Evolutionary conservation across 208 protist species (phyloP).

Genomic region (Crithidia brevicula): DNA sequence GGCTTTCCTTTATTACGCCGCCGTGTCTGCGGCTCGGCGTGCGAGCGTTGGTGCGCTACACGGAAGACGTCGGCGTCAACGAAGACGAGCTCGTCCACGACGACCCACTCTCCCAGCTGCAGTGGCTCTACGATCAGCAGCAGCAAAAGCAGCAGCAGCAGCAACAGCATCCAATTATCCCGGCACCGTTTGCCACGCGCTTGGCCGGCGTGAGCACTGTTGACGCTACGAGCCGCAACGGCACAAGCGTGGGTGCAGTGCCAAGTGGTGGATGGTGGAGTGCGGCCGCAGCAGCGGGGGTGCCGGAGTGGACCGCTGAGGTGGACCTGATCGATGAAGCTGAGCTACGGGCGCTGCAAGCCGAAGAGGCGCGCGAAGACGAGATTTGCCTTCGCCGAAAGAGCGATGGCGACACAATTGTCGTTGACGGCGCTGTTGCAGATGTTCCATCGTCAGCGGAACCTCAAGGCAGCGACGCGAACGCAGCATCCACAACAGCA

Average conservation of each 20-base stretch:
- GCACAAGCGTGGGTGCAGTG: background rate
- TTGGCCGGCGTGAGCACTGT: no score
- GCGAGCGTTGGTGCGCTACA: slow-evolving; percentile 21
- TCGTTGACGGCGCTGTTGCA: background rate
- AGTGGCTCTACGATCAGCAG: slow-evolving; percentile 28
- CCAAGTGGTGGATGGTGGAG: background rate
- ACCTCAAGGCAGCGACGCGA: no score
- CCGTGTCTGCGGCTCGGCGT: slow-evolving; percentile 38
- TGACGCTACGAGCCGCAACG: no score
- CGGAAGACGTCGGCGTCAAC: slow-evolving; percentile 8
- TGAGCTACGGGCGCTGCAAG: slow-evolving; percentile 18
- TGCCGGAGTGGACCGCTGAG: background rate
- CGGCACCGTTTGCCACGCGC: no score
- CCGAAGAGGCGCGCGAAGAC: slow-evolving; percentile 5
- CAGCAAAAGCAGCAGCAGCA: slow-evolving; percentile 10
- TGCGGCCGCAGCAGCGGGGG: background rate
- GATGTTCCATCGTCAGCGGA: background rate
- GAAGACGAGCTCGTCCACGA: slow-evolving; percentile 28
- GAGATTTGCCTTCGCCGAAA: background rate
- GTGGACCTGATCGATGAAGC: slow-evolving; percentile 12
- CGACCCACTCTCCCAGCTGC: slow-evolving; percentile 25
- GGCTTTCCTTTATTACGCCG: slow-evolving; percentile 51
- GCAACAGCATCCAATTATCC: background rate
- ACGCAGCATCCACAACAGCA: background rate
- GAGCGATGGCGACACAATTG: background rate